Base-by-base conservation (phyloP, 140 eudicot genomes). In the Ambrosia hybrid region DNA sequence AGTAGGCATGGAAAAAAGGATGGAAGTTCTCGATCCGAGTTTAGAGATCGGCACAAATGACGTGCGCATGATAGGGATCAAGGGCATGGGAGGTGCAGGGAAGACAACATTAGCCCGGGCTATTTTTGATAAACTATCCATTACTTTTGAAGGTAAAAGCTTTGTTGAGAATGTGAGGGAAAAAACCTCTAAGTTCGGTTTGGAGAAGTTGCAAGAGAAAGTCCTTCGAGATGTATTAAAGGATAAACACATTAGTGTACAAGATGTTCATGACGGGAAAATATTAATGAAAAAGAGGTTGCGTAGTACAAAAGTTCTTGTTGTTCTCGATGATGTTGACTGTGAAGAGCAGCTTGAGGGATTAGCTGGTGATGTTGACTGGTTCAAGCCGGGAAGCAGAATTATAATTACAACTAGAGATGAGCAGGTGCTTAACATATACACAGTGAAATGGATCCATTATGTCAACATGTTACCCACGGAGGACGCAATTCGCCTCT, bases 291-390 rank as follows among this genome's bases (percentile, higher is more conserved):
- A 9, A 9, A 36, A 5, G 4, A 48, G 6, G 53, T 21, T 76
- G 21, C 0, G 13, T 6, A 0, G 59, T 16, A 68, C 36, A 16
- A 58, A 76, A 38, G 75, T 76, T 58, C 39, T 76, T 48, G 15
- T 76, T 33, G 62, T 76, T 46, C 70, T 76, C 9, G 80, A 76
- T 13, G 75, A 76, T 38, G 80, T 76, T 14, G 80, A 76, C 59
- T 38, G 17, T 6, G 1, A 33, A 30, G 55, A 68, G 34, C 70
- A 76, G 48, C 51, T 76, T 14, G 48, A 68, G 13, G 64, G 46
- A 5, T 48, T 76, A 68, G 80, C 80, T 1, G 56, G 75, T 9
- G 58, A 33, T 4, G 61, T 4, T 56, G 39, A 6, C 6, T 76
- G 80, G 75, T 68, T 76, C 39, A 49, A 51, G 21, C 30, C 49